A percentile compares a stretch with the other conserved stretches of the same genome.
These are phyloP conservation scores for Coriolopsis trogii DNA, from an alignment of 1,284 basidiomycete genomes.

Conservation along the genomic window DNA sequence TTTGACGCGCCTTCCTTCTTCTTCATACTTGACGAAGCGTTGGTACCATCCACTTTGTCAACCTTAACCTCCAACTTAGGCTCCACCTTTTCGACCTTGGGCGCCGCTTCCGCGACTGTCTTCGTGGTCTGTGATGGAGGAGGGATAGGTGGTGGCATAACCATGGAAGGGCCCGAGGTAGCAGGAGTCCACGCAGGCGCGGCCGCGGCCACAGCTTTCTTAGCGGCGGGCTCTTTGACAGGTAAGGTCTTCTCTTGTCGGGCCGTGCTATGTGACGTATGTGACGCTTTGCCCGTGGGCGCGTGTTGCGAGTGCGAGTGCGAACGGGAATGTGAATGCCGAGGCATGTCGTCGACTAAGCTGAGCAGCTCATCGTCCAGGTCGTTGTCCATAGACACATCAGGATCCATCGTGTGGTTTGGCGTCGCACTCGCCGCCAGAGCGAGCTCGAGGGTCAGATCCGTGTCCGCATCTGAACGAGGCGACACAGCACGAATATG, in stretches of 20 bases:
- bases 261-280: background rate
- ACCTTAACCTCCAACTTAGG: slow-evolving; percentile 12
- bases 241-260: background rate
- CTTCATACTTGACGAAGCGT: slow-evolving; percentile 30
- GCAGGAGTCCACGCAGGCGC: background rate
- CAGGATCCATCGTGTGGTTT: slow-evolving; percentile 34
- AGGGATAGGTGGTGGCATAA: slow-evolving; percentile 59
- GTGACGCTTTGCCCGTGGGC: background rate
- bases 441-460: slow-evolving; percentile 34
- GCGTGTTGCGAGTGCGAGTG: slow-evolving; percentile 8
- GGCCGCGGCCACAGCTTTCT: background rate
- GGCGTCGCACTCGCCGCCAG: slow-evolving; percentile 26
- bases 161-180: slow-evolving; percentile 37
- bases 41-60: slow-evolving; percentile 23
- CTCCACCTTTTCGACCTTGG: slow-evolving; percentile 3
- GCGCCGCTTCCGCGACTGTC: background rate
- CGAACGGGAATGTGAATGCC: slow-evolving; percentile 10
- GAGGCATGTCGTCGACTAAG: slow-evolving; percentile 49
- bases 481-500: slow-evolving; percentile 6
- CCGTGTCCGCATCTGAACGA: slow-evolving; percentile 17
- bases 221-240: background rate
- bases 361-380: slow-evolving; percentile 75
- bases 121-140: slow-evolving; percentile 22
- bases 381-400: slow-evolving; percentile 54
- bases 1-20: slow-evolving; percentile 51